Evolutionary conservation across 192 early-diverging fungal genomes (phyloP).

Genomic region (Coemansia sp.): DNA sequence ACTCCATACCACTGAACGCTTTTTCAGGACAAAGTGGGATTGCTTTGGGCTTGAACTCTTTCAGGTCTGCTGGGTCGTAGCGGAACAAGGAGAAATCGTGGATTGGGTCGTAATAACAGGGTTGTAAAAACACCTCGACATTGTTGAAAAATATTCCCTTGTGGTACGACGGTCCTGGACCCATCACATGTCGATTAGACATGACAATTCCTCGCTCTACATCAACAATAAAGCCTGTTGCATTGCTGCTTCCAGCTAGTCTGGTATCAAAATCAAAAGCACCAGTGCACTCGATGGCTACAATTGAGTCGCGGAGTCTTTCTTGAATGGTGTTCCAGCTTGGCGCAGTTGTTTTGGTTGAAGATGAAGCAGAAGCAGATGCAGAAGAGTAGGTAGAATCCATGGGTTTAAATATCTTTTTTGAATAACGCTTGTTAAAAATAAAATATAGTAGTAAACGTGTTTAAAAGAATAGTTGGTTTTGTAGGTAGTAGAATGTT

Average conservation of each 20-base stretch:
- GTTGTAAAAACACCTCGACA: conserved; percentile 66
- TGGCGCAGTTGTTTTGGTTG: too few species aligned
- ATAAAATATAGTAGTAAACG: too few species aligned
- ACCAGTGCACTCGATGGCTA: conserved; percentile 7
- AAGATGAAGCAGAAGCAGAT: too few species aligned
- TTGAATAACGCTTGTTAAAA: too few species aligned
- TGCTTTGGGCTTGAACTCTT: conserved; percentile 18
- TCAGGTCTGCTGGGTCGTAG: conserved; percentile 68
- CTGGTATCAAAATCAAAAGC: conserved; percentile 9
- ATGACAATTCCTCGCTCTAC: conserved; percentile 66
- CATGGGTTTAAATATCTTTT: too few species aligned
- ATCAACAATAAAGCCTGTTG: conserved; percentile 76
- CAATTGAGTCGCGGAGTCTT: conserved; percentile 14
- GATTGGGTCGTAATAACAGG: conserved; percentile 72
- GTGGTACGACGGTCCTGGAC: conserved; percentile 64
- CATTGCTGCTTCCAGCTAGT: not conserved
- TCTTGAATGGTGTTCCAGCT: conserved; percentile 33
- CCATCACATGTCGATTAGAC: conserved; percentile 73
- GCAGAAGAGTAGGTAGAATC: too few species aligned
- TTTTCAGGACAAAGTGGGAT: conserved; percentile 62
- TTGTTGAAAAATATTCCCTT: conserved; percentile 68
- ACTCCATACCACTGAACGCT: conserved; percentile 70
- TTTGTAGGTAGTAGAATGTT: too few species aligned
- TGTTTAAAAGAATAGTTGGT: too few species aligned
- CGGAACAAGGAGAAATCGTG: conserved; percentile 81